Evolutionary conservation across 163 green algal genomes (phyloP).

Genomic region (Prototheca cutis): DNA sequence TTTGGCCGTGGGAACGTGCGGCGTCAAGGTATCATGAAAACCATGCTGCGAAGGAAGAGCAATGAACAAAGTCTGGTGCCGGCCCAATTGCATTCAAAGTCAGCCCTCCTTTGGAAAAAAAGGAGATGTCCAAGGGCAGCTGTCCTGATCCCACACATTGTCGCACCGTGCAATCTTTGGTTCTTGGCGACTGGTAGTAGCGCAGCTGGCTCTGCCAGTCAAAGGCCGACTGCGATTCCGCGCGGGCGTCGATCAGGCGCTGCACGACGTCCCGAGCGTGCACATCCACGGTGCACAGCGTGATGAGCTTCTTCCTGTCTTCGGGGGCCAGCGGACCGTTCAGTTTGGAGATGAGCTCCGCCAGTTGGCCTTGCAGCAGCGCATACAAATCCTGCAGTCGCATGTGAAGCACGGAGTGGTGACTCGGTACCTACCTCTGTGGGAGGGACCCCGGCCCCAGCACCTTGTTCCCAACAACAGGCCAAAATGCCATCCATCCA

Average conservation of each 20-base stretch:
- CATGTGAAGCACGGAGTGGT: too few relatives aligned
- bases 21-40: too few relatives aligned
- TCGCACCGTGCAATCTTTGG: constrained; percentile 52
- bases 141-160: not conserved
- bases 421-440: too few relatives aligned
- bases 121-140: too few relatives aligned
- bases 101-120: too few relatives aligned
- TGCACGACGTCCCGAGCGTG: constrained; percentile 86
- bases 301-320: constrained; percentile 92
- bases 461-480: too few relatives aligned
- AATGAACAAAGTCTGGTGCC: too few relatives aligned
- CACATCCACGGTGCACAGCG: constrained; percentile 93
- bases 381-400: constrained; percentile 32
- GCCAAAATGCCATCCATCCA: too few relatives aligned
- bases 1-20: too few relatives aligned
- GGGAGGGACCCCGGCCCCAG: too few relatives aligned
- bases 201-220: constrained; percentile 89
- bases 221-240: constrained; percentile 67
- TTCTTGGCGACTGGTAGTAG: constrained; percentile 79
- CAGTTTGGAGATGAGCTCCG: constrained; percentile 77
- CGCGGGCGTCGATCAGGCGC: constrained; percentile 79
- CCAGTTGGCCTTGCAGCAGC: constrained; percentile 68
- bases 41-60: too few relatives aligned
- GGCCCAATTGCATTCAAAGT: too few relatives aligned
- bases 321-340: constrained; percentile 71